Percentiles rank a stretch among this genome's conserved stretches.
phyloP scores from a whole-genome alignment of 768 basidiomycete species.

The Rhizopogon rudus region DNA sequence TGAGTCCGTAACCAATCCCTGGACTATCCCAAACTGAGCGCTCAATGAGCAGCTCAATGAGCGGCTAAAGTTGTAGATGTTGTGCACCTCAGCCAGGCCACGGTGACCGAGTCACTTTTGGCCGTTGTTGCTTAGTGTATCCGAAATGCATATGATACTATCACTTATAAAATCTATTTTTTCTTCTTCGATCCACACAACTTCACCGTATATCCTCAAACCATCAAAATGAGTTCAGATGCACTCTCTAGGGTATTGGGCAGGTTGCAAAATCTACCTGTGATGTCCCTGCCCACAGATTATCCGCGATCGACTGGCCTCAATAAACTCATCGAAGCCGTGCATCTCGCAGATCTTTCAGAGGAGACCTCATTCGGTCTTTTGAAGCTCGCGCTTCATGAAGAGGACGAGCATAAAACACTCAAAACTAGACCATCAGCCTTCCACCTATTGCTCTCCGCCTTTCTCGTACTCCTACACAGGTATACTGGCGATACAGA shows the following conservation, averaged over 20 bases:
- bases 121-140: too few species aligned
- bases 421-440: constrained; percentile 57
- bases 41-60: too few species aligned
- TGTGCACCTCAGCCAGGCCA: too few species aligned
- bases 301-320: constrained; percentile 80
- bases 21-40: too few species aligned
- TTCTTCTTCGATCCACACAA: neutral
- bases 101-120: neutral
- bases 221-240: constrained; percentile 21
- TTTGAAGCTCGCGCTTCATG: constrained; percentile 75
- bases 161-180: neutral
- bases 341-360: constrained; percentile 65
- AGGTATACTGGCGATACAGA: constrained; percentile 95
- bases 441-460: constrained; percentile 89
- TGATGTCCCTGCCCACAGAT: constrained; percentile 91
- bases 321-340: constrained; percentile 81
- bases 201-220: neutral
- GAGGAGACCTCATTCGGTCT: constrained; percentile 72
- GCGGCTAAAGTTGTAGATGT: too few species aligned
- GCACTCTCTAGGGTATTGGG: constrained; percentile 50
- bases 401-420: constrained; percentile 40
- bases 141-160: too few species aligned
- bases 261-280: constrained; percentile 77
- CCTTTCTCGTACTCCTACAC: constrained; percentile 87
- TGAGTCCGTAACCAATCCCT: too few species aligned